These are phyloP conservation scores for Detonula confervacea DNA, from an alignment of 352 stramenopile genomes.

Conservation along the genomic window DNA sequence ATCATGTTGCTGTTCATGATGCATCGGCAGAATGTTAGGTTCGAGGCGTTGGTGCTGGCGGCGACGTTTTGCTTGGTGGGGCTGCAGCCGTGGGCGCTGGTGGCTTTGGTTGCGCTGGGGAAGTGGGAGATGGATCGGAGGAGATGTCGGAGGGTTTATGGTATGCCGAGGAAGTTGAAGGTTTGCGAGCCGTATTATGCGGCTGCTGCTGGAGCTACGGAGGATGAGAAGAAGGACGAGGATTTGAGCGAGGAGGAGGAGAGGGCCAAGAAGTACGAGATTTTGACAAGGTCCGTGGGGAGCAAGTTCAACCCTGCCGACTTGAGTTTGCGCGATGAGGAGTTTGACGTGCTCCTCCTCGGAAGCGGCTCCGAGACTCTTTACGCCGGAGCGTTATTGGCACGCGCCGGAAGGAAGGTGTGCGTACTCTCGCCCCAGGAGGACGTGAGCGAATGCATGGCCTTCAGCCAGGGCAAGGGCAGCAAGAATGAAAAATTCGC, in stretches of 20 bases:
- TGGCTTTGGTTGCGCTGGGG: conserved; percentile 64
- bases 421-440: conserved; percentile 61
- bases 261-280: conserved; percentile 54
- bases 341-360: conserved; percentile 77
- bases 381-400: conserved; percentile 71
- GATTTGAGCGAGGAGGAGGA: conserved; percentile 50
- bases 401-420: conserved; percentile 68
- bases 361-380: conserved; percentile 68
- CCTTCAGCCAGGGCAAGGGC: conserved; percentile 16
- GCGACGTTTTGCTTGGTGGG: conserved; percentile 77
- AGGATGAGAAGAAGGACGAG: conserved; percentile 11
- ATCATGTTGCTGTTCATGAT: conserved; percentile 85
- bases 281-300: conserved; percentile 67
- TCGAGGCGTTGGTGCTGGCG: conserved; percentile 62
- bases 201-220: too few relatives aligned
- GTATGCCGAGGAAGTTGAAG: conserved; percentile 44
- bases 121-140: conserved; percentile 60
- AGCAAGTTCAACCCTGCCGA: conserved; percentile 53
- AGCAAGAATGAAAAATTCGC: conserved; percentile 11
- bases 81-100: conserved; percentile 82
- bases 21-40: conserved; percentile 65
- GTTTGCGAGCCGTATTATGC: conserved; percentile 67
- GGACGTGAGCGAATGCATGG: conserved; percentile 73
- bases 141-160: conserved; percentile 48
- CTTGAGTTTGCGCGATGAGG: conserved; percentile 48